A percentile compares a stretch with the other conserved stretches of the same genome.
phyloP scores from a whole-genome alignment of 2,329 filamentous ascomycete species.

The Dendryphion nanum region DNA sequence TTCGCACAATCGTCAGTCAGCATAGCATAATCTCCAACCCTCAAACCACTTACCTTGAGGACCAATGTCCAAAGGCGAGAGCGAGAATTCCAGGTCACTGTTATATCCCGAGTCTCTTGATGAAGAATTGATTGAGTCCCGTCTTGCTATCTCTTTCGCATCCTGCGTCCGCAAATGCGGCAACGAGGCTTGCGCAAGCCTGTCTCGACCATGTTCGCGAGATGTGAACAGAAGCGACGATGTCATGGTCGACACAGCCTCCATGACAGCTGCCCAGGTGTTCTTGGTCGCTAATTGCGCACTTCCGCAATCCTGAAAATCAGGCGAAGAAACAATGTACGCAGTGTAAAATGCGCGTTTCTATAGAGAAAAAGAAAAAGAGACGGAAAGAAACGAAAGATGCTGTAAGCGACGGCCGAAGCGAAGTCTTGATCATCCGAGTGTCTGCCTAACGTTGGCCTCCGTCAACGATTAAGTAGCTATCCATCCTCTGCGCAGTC shows the following conservation, averaged over 20 bases:
- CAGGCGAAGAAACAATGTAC: too few relatives aligned
- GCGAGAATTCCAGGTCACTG: constrained; percentile 24
- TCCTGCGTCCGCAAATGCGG: constrained; percentile 15
- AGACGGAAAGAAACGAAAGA: background rate
- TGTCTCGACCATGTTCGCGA: too few relatives aligned
- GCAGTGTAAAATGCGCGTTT: too few relatives aligned
- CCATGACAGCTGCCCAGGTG: too few relatives aligned
- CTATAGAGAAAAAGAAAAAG: background rate
- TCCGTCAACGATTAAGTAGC: background rate
- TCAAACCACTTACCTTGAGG: background rate
- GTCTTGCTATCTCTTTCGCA: constrained; percentile 14
- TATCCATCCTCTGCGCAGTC: background rate
- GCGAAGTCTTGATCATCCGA: background rate
- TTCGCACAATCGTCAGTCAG: background rate
- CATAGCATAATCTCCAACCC: background rate
- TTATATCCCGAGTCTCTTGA: constrained; percentile 33
- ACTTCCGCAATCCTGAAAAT: too few relatives aligned
- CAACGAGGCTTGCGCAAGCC: constrained; percentile 13
- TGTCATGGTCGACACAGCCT: too few relatives aligned
- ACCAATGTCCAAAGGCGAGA: constrained; percentile 23
- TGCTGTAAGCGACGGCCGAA: background rate
- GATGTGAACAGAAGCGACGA: too few relatives aligned
- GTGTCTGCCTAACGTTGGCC: background rate
- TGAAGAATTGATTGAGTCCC: constrained; percentile 26
- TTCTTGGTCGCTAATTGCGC: too few relatives aligned